phyloP scores from a whole-genome alignment of 2,329 filamentous ascomycete species.

The Colletotrichum paranaense region DNA sequence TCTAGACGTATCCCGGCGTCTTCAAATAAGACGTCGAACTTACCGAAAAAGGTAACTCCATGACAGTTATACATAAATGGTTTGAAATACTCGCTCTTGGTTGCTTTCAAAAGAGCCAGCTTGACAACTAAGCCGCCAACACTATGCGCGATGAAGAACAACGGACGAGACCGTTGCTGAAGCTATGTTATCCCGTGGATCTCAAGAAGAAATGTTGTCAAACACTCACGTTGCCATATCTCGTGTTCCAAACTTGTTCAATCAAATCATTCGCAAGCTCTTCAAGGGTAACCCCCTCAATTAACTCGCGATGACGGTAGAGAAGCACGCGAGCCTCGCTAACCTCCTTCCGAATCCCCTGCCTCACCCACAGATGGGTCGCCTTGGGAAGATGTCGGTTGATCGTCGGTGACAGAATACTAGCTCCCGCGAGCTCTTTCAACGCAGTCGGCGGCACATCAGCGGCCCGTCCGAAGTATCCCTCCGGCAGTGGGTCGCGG shows the following conservation, averaged over 20 bases:
- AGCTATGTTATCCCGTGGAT: background rate
- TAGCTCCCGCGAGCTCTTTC: conserved; percentile 44
- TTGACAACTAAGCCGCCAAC: conserved; percentile 71
- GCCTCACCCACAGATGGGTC: conserved; percentile 62
- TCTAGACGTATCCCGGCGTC: background rate
- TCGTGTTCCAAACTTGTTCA: conserved; percentile 51
- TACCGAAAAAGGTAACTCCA: conserved; percentile 70
- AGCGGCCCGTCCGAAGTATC: conserved; percentile 55
- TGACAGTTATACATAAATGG: conserved; percentile 67
- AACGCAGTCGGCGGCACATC: conserved; percentile 37
- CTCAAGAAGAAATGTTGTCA: conserved; percentile 10
- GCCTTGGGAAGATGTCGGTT: conserved; percentile 41
- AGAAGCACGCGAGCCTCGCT: conserved; percentile 61
- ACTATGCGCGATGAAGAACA: conserved; percentile 72
- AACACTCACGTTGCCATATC: conserved; percentile 43
- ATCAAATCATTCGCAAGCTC: conserved; percentile 59
- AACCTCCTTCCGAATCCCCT: conserved; percentile 61
- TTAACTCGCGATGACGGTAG: conserved; percentile 59
- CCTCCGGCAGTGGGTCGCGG: conserved; percentile 59
- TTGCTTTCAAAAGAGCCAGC: conserved; percentile 63
- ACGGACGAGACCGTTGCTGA: conserved; percentile 55
- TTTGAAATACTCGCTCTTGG: conserved; percentile 49
- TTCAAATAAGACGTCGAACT: conserved; percentile 34
- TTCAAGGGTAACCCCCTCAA: conserved; percentile 55
- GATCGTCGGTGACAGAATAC: conserved; percentile 23